phyloP scores from a whole-genome alignment of 1,284 basidiomycete species.

The Moesziomyces sp. region DNA sequence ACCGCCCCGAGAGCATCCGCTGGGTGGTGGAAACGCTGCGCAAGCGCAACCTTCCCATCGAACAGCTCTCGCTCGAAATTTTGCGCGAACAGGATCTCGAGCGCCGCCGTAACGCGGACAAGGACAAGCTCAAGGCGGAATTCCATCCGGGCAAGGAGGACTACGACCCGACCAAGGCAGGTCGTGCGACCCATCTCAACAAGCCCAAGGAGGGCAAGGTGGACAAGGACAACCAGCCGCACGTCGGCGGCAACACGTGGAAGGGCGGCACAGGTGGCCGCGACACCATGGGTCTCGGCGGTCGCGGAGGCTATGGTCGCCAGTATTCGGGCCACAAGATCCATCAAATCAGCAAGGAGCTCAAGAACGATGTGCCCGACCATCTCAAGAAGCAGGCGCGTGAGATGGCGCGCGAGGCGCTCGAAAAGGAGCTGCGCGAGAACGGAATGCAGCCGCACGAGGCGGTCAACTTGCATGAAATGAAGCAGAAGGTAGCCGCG shows the following conservation, averaged over 20 bases:
- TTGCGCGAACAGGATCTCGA: constrained; percentile 46
- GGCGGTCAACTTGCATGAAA: constrained; percentile 59
- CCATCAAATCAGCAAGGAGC: constrained; percentile 62
- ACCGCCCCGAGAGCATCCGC: constrained; percentile 66
- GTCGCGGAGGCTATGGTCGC: constrained; percentile 63
- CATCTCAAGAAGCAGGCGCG: constrained; percentile 67
- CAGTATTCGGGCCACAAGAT: constrained; percentile 66
- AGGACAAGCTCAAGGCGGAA: constrained; percentile 50
- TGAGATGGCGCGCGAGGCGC: constrained; percentile 67
- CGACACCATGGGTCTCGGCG: constrained; percentile 68
- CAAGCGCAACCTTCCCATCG: constrained; percentile 57
- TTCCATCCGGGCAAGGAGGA: constrained; percentile 45
- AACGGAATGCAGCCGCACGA: constrained; percentile 67
- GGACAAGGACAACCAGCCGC: constrained; percentile 63
- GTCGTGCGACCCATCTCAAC: constrained; percentile 54
- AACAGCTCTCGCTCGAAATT: constrained; percentile 57
- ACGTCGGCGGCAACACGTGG: constrained; percentile 68
- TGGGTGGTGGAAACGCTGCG: constrained; percentile 62
- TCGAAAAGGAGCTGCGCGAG: constrained; percentile 64
- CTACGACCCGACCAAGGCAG: constrained; percentile 50
- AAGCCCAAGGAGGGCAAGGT: constrained; percentile 67
- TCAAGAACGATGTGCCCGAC: constrained; percentile 67
- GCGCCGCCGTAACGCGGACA: constrained; percentile 23
- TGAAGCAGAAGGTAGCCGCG: constrained; percentile 59
- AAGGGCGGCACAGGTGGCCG: constrained; percentile 68